Evolutionary conservation across 805 yeast species (phyloP).

Genomic region (Metschnikowia chrysomelidarum): DNA sequence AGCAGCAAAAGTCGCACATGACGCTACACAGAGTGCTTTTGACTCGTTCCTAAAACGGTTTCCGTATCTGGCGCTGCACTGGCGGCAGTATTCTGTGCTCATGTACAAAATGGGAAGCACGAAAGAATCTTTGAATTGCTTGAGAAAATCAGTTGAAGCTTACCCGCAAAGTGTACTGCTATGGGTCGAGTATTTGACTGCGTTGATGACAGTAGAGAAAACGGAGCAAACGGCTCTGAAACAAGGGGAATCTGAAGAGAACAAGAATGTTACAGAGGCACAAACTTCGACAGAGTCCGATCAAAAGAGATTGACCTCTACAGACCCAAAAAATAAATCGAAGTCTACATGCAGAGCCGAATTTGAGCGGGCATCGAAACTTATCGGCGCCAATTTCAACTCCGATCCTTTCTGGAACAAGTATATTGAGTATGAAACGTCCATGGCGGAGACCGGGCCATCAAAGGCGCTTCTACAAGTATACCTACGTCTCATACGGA

Average conservation of each 20-base stretch:
- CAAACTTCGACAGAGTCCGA: no score
- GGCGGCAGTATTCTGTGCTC: slow-evolving; percentile 61
- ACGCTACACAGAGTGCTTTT: slow-evolving; percentile 8
- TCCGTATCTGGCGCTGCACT: slow-evolving; percentile 58
- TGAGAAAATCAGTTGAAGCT: slow-evolving; percentile 32
- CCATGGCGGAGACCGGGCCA: slow-evolving; percentile 12
- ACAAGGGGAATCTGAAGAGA: neutral
- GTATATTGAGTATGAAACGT: slow-evolving; percentile 51
- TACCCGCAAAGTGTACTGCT: slow-evolving; percentile 62
- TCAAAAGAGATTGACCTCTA: no score
- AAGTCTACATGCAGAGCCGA: slow-evolving; percentile 41
- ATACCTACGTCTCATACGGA: slow-evolving; percentile 44
- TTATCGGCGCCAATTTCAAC: slow-evolving; percentile 69
- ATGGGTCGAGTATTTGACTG: slow-evolving; percentile 65
- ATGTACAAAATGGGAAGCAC: slow-evolving; percentile 57
- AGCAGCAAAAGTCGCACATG: slow-evolving; percentile 1
- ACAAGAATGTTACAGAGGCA: no score
- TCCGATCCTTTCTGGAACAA: slow-evolving; percentile 84
- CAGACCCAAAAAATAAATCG: neutral
- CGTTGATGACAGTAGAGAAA: slow-evolving; percentile 28
- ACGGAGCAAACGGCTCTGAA: slow-evolving; percentile 12
- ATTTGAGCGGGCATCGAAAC: slow-evolving; percentile 48
- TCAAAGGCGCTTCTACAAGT: slow-evolving; percentile 33
- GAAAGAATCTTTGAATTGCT: slow-evolving; percentile 47
- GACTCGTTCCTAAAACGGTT: slow-evolving; percentile 43